These are phyloP conservation scores for Penicillium angulare DNA, from an alignment of 495 filamentous ascomycete genomes.

Conservation along the genomic window DNA sequence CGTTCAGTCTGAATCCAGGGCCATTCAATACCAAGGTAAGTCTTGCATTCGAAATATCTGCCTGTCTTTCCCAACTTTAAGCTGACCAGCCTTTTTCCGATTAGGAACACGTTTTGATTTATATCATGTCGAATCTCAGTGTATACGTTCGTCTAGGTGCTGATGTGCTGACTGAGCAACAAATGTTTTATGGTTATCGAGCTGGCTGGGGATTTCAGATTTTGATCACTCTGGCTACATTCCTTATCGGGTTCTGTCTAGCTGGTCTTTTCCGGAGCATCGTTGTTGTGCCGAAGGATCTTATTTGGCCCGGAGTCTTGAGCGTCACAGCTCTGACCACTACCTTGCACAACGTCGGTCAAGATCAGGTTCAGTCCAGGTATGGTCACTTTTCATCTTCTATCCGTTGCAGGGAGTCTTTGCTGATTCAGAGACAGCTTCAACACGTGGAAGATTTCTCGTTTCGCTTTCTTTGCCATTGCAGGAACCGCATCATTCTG, in stretches of 20 bases:
- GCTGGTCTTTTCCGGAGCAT: constrained; percentile 61
- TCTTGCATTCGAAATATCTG: not conserved
- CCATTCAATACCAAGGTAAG: constrained; percentile 58
- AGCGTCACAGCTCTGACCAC: constrained; percentile 79
- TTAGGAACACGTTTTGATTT: constrained; percentile 67
- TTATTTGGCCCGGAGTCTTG: constrained; percentile 85
- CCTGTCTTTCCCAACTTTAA: not conserved
- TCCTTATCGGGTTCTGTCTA: constrained; percentile 52
- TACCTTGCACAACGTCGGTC: constrained; percentile 61
- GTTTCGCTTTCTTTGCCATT: constrained; percentile 75
- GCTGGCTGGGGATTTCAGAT: constrained; percentile 58
- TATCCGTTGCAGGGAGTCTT: constrained; percentile 10
- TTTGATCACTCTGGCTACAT: constrained; percentile 36
- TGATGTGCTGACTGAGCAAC: constrained; percentile 60
- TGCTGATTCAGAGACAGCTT: constrained; percentile 37
- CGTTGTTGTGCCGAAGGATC: constrained; percentile 73
- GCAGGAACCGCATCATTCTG: constrained; percentile 54
- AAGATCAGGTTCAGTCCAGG: constrained; percentile 11
- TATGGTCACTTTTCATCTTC: constrained; percentile 18
- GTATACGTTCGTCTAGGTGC: constrained; percentile 58
- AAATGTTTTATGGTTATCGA: constrained; percentile 60
- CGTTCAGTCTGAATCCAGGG: constrained; percentile 59
- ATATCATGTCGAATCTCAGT: constrained; percentile 57
- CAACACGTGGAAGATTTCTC: constrained; percentile 75
- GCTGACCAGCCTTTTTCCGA: constrained; percentile 13